phyloP scores from a whole-genome alignment of 2,329 filamentous ascomycete genomes.

The Arthrobotrys entomopaga region DNA sequence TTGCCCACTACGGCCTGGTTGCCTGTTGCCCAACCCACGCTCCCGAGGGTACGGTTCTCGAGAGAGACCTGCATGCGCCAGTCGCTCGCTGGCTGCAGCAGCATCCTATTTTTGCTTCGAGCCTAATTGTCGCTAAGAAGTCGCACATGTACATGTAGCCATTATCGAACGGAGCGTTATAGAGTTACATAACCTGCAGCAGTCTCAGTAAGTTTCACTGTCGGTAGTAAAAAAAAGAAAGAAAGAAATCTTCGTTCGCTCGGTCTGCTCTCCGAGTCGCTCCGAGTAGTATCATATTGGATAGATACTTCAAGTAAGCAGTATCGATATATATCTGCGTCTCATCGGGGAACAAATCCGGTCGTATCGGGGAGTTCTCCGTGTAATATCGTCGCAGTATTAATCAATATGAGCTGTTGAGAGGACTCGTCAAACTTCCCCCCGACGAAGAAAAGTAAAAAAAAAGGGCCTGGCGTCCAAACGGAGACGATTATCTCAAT shows the following conservation, averaged over 20 bases:
- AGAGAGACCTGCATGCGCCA: conserved; percentile 46
- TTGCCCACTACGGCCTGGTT: conserved; percentile 28
- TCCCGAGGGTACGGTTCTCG: conserved; percentile 46
- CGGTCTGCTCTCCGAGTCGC: neutral
- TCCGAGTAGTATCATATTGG: neutral
- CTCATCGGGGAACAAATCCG: conserved; percentile 12
- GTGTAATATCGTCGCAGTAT: neutral
- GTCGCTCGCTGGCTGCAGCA: conserved; percentile 5
- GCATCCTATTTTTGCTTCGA: conserved; percentile 42
- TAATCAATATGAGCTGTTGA: neutral
- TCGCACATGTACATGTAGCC: conserved; percentile 39
- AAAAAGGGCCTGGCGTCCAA: neutral
- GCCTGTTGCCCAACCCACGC: conserved; percentile 12
- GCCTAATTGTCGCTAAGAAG: conserved; percentile 49
- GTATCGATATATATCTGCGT: conserved; percentile 12
- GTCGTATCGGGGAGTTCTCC: conserved; percentile 21
- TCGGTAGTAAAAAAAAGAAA: conserved; percentile 4
- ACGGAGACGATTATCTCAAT: neutral
- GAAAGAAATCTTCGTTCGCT: conserved; percentile 7
- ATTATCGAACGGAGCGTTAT: conserved; percentile 52
- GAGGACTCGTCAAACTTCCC: too few species aligned
- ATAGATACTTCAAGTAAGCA: too few species aligned
- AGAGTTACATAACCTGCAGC: conserved; percentile 13
- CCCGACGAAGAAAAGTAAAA: neutral
- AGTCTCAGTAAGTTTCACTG: conserved; percentile 41